Conservation (phyloP, 106 monocot species). For the Dendrobium catenatum region DNA sequence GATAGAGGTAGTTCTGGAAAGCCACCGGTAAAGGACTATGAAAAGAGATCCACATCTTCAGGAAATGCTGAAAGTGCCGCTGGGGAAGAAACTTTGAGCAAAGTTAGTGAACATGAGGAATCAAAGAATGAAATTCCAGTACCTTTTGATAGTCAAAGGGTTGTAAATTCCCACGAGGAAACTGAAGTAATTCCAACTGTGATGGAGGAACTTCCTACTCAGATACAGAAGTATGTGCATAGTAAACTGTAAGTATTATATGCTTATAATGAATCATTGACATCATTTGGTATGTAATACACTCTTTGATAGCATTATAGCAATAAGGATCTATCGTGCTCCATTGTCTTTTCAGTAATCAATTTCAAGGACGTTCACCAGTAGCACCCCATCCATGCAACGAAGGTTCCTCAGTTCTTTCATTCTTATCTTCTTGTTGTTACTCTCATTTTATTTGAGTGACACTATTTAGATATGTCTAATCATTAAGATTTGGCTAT, state of each 20-base stretch:
- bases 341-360: slow-evolving; percentile 16
- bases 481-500: not conserved
- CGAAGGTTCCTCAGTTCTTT: slow-evolving; percentile 19
- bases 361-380: slow-evolving; percentile 5
- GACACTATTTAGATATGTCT: not conserved
- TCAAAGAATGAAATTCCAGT: slow-evolving; percentile 20
- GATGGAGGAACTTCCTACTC: slow-evolving; percentile 13
- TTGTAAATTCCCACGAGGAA: slow-evolving; percentile 4
- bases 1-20: slow-evolving; percentile 12
- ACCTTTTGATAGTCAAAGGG: slow-evolving; percentile 6
- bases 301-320: not conserved
- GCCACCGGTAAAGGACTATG: slow-evolving; percentile 14
- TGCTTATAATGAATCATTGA: not conserved
- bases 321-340: not conserved
- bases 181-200: slow-evolving; percentile 9
- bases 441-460: not conserved
- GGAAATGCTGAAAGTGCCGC: slow-evolving; percentile 10
- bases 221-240: slow-evolving; percentile 12
- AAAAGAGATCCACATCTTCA: slow-evolving; percentile 23
- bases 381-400: slow-evolving; percentile 19
- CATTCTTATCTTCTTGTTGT: not conserved
- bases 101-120: slow-evolving; percentile 17
- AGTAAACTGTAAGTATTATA: slow-evolving; percentile 27
- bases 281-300: slow-evolving; percentile 1
- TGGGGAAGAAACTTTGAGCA: slow-evolving; percentile 11